phyloP scores from a whole-genome alignment of 495 filamentous ascomycete species.

The Cryomyces minteri region DNA sequence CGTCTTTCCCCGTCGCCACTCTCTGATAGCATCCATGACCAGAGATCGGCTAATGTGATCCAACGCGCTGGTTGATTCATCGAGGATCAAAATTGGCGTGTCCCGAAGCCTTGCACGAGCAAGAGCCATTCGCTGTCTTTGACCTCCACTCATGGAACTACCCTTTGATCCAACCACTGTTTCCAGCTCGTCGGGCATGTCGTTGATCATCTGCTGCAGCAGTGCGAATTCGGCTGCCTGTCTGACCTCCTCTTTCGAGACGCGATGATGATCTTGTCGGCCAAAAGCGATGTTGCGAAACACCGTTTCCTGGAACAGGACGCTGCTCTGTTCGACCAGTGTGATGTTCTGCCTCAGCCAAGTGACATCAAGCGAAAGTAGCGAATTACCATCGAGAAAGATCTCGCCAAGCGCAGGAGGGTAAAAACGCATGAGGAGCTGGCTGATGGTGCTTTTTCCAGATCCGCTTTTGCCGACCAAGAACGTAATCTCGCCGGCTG shows the following conservation, averaged over 20 bases:
- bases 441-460: constrained; percentile 80
- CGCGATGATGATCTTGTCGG: constrained; percentile 25
- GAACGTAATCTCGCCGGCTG: constrained; percentile 55
- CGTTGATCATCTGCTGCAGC: constrained; percentile 50
- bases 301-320: constrained; percentile 72
- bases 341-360: constrained; percentile 74
- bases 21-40: constrained; percentile 21
- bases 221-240: constrained; percentile 45
- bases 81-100: constrained; percentile 24
- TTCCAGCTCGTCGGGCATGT: constrained; percentile 54
- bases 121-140: constrained; percentile 29
- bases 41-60: constrained; percentile 21
- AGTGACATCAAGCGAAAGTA: constrained; percentile 40
- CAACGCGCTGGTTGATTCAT: constrained; percentile 26
- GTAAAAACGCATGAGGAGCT: constrained; percentile 65
- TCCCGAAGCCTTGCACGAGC: constrained; percentile 23
- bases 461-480: constrained; percentile 78
- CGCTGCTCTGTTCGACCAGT: constrained; percentile 64
- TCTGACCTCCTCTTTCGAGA: constrained; percentile 35
- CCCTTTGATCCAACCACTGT: constrained; percentile 57
- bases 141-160: constrained; percentile 64
- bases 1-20: constrained; percentile 22
- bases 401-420: constrained; percentile 45
- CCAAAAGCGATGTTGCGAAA: constrained; percentile 70
- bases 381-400: constrained; percentile 42